Conservation (phyloP, 2,329 filamentous ascomycete genomes). For the Lasiodiplodia sp. region DNA sequence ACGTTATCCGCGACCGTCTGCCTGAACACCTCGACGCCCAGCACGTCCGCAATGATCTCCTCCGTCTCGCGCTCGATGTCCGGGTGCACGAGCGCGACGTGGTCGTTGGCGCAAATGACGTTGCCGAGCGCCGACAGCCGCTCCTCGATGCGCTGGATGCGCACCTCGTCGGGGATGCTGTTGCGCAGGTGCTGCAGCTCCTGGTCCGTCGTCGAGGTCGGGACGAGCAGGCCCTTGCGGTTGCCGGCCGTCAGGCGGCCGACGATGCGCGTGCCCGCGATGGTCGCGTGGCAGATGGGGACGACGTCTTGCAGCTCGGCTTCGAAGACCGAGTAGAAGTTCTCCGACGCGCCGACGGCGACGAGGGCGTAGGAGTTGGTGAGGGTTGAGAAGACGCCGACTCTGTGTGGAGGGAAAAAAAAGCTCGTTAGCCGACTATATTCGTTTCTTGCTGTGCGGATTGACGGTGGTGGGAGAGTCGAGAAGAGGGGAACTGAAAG, state of each 20-base stretch:
- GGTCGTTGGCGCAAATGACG: conserved; percentile 95
- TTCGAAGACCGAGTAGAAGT: conserved; percentile 99
- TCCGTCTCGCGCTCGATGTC: conserved; percentile 98
- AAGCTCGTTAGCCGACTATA: not conserved
- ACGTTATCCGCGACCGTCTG: conserved; percentile 98
- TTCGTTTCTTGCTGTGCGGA: not conserved
- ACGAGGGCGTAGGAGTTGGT: conserved; percentile 98
- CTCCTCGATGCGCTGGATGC: conserved; percentile 98
- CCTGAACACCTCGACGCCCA: conserved; percentile 87
- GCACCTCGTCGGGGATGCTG: conserved; percentile 86
- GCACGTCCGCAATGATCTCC: conserved; percentile 95
- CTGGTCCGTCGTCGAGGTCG: conserved; percentile 95
- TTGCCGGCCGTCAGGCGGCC: conserved; percentile 95
- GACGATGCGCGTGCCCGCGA: conserved; percentile 95
- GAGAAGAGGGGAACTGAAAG: not conserved
- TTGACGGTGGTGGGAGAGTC: not conserved
- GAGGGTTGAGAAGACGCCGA: conserved; percentile 95
- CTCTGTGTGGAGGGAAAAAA: conserved; percentile 60
- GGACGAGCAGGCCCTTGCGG: conserved; percentile 94
- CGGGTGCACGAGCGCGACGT: conserved; percentile 94
- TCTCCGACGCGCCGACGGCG: conserved; percentile 93
- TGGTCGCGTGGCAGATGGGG: conserved; percentile 94
- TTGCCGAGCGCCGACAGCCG: conserved; percentile 94
- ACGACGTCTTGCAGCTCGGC: conserved; percentile 97
- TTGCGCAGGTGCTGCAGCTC: conserved; percentile 97